Evolutionary conservation across 257 asterid species (phyloP).

Genomic region (Verbena officinalis): DNA sequence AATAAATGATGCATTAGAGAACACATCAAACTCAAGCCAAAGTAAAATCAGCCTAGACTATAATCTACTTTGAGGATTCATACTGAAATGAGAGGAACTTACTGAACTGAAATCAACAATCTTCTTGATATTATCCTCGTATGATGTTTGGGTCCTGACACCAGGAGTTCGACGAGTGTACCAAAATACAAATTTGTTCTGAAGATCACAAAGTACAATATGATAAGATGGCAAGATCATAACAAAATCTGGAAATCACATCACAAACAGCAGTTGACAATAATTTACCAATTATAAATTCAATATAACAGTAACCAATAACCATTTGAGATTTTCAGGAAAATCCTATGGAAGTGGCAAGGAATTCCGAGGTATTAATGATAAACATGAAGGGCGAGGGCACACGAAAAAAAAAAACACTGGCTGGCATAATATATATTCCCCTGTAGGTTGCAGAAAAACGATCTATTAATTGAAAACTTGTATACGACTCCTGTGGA

Average conservation of each 20-base stretch:
- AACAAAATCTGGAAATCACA: background rate
- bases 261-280: conserved; percentile 13
- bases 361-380: background rate
- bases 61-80: background rate
- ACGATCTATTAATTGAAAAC: background rate
- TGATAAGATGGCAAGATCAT: conserved; percentile 24
- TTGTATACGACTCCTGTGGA: background rate
- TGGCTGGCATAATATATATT: background rate
- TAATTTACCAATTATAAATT: conserved; percentile 1
- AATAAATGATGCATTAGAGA: conserved; percentile 15
- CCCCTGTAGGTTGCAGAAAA: background rate
- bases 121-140: conserved; percentile 93
- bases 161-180: conserved; percentile 98
- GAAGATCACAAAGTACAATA: conserved; percentile 30
- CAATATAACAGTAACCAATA: conserved; percentile 10
- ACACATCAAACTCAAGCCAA: conserved; percentile 7
- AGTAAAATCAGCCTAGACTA: background rate
- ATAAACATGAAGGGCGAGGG: background rate
- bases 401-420: background rate
- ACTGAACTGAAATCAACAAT: conserved; percentile 93
- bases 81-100: conserved; percentile 33
- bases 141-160: conserved; percentile 80
- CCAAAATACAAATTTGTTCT: conserved; percentile 92
- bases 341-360: background rate
- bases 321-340: conserved; percentile 1